These are phyloP conservation scores for Quercus lobata DNA, from an alignment of 331 rosid genomes.

Conservation along the genomic window DNA sequence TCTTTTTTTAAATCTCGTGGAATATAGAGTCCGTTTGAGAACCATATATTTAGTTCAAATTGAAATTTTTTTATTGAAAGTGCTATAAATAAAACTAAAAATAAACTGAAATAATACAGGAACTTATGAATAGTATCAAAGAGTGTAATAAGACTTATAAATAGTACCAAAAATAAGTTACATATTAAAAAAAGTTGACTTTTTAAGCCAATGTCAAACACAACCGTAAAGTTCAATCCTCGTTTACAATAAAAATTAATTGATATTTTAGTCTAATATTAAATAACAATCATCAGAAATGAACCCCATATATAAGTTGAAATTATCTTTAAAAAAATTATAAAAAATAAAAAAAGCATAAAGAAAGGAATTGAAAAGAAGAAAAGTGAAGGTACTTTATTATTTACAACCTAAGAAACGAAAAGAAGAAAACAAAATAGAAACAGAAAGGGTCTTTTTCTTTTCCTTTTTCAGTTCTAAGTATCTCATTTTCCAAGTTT, in stretches of 20 bases:
- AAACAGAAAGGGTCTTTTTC: not conserved
- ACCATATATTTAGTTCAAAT: too few relatives aligned
- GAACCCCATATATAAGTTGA: too few relatives aligned
- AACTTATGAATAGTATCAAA: rapidly evolving
- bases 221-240: rapidly evolving
- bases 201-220: too few relatives aligned
- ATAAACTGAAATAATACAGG: rapidly evolving
- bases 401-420: not conserved
- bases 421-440: not conserved
- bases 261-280: too few relatives aligned
- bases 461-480: not conserved
- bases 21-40: rapidly evolving
- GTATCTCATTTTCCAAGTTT: not conserved
- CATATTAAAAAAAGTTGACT: rapidly evolving
- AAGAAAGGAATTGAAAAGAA: not conserved
- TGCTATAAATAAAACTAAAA: rapidly evolving
- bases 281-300: rapidly evolving
- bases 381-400: not conserved
- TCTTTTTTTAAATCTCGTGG: too few relatives aligned
- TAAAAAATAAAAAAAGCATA: not conserved
- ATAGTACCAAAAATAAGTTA: rapidly evolving
- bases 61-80: rapidly evolving
- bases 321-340: too few relatives aligned
- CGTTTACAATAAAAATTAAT: too few relatives aligned
- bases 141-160: rapidly evolving